Evolutionary conservation across 768 basidiomycete genomes (phyloP), one percentile per base, ranked within the genome.

Genomic region (Kwoniella bestiolae): DNA sequence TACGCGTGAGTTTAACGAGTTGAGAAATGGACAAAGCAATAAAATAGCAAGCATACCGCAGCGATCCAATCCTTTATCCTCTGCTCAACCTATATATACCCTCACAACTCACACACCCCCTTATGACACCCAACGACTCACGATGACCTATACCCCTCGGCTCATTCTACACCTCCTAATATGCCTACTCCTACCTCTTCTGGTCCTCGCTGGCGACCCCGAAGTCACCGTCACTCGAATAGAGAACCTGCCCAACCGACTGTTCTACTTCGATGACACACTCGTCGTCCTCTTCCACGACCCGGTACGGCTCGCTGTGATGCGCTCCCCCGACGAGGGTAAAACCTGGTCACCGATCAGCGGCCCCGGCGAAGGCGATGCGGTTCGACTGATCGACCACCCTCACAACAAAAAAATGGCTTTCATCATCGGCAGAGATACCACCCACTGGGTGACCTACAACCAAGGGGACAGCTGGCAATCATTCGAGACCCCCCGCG

Each of bases 251-350:
- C 92, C 93, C 8, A 86, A 86, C 12, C 85, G 86, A 72, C 77
- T 95, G 57, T 91, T 90, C 83, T 97, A 93, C 85, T 96, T 98
- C 82, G 91, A 97, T 68, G 95, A 96, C 82, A 89, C 91, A 6
- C 81, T 89, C 31, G 83, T 82, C 25, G 90, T 88, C n/a, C 83
- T 95, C 52, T 93, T 90, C 73, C 91, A 93, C 74, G 94, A 97
- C 81, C 79, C 86, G 2, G 70, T 86, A 46, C 84, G 85, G 14
- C 87, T 90, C 11, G 85, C 87, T 68, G 84, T 98, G 8, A 87
- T 87, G 73, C 85, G 94, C 16, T 94, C 94, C 3, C 83, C 84
- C 16, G 87, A 98, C 75, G 96, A 99, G 83, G 96, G 96, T 57
- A 92, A 89, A 81, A 78, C 71, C 0, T 90, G 89, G 89, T 69